Percentiles rank a stretch among this genome's conserved stretches.
Conservation (phyloP, 306 rosid species). For the Vigna angularis region DNA sequence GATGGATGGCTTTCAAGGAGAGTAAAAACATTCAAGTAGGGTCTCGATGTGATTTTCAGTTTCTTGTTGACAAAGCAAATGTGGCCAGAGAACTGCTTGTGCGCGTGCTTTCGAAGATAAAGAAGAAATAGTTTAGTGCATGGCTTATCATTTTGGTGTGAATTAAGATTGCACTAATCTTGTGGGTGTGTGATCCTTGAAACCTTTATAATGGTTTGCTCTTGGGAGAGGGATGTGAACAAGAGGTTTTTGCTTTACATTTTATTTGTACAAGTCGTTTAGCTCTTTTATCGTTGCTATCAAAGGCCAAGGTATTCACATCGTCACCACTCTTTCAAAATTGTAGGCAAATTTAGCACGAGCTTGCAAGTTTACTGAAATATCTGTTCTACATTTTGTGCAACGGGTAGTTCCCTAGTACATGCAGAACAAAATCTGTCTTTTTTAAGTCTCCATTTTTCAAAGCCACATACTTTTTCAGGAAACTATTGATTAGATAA, state of each 20-base stretch:
- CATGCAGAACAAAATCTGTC: not conserved
- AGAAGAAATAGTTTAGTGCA: not conserved
- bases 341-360: not conserved
- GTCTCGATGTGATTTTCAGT: not conserved
- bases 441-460: no score
- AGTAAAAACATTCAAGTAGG: slow-evolving; percentile 15
- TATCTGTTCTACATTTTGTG: not conserved
- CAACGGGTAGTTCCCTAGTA: not conserved
- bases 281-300: not conserved
- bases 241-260: not conserved
- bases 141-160: no score
- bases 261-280: not conserved
- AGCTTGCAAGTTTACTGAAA: not conserved
- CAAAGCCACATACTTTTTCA: not conserved
- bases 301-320: not conserved
- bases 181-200: not conserved
- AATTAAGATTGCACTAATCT: not conserved
- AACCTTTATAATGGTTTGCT: no score
- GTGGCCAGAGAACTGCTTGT: slow-evolving; percentile 16
- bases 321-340: not conserved
- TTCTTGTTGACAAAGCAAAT: slow-evolving; percentile 7
- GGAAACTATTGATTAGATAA: not conserved
- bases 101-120: not conserved
- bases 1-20: not conserved
- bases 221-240: not conserved